Percentiles rank a stretch among this genome's conserved stretches.
Conservation (phyloP, 2,329 filamentous ascomycete genomes). For the Lomentospora prolificans region DNA sequence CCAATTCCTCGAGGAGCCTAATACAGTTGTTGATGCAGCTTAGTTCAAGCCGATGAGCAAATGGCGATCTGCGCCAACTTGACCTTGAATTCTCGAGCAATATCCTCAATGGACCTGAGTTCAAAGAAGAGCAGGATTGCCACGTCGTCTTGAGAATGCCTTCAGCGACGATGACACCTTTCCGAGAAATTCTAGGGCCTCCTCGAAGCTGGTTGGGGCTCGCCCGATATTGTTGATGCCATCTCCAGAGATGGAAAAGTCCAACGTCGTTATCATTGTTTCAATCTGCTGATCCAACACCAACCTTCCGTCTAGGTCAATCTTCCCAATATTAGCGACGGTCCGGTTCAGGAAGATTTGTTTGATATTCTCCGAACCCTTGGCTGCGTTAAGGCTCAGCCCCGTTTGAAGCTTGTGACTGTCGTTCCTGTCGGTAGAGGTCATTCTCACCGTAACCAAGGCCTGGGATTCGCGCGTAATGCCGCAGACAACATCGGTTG, state of each 20-base stretch:
- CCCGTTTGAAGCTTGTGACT: neutral
- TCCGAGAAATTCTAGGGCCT: neutral
- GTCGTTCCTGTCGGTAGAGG: neutral
- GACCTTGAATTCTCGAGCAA: neutral
- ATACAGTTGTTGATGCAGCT: neutral
- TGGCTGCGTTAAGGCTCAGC: too few species aligned
- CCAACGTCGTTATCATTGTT: too few species aligned
- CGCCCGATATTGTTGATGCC: neutral
- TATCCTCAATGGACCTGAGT: neutral
- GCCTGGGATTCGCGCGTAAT: neutral
- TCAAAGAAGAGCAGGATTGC: too few species aligned
- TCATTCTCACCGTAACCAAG: neutral
- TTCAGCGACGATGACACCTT: neutral
- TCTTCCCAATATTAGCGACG: too few species aligned
- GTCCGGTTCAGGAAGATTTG: too few species aligned
- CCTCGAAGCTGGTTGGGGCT: neutral
- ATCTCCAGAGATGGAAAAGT: too few species aligned
- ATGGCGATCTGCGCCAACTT: neutral
- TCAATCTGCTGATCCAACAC: too few species aligned
- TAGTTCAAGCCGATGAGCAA: neutral
- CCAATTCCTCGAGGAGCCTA: neutral
- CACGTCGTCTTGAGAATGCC: too few species aligned
- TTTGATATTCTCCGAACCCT: too few species aligned
- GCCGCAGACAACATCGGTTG: neutral
- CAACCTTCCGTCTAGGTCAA: too few species aligned